Conservation (phyloP, 2,329 filamentous ascomycete genomes). For the Diaporthe longicolla region DNA sequence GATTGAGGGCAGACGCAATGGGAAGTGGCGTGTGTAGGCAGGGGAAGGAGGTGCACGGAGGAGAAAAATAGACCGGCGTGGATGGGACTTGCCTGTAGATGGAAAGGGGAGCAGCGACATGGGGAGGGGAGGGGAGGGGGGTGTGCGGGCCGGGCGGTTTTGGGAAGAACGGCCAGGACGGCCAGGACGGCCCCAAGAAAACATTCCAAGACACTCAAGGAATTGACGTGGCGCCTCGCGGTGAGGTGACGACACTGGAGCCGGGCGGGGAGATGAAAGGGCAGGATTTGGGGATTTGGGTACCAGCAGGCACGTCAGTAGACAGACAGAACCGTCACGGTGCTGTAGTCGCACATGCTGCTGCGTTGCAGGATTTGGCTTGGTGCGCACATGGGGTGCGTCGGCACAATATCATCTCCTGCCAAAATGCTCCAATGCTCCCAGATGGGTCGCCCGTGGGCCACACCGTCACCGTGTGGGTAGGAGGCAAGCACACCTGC, state of each 20-base stretch:
- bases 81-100: constrained; percentile 30
- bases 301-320: constrained; percentile 26
- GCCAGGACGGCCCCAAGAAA: constrained; percentile 5
- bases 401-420: constrained; percentile 2
- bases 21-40: constrained; percentile 20
- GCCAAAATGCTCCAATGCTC: constrained; percentile 12
- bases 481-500: neutral
- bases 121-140: constrained; percentile 1
- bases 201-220: constrained; percentile 27
- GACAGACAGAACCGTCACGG: neutral
- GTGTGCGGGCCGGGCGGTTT: constrained; percentile 3
- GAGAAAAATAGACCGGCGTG: constrained; percentile 27
- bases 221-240: constrained; percentile 39
- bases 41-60: constrained; percentile 10
- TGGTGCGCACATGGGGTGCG: constrained; percentile 20
- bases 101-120: constrained; percentile 23
- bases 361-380: constrained; percentile 14
- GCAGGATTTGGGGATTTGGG: constrained; percentile 15
- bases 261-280: constrained; percentile 15
- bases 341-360: constrained; percentile 22
- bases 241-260: constrained; percentile 35
- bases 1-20: constrained; percentile 26
- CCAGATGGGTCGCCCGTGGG: constrained; percentile 3
- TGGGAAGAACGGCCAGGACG: neutral
- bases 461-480: constrained; percentile 24